Evolutionary conservation across 2,329 filamentous ascomycete species (phyloP).

Genomic region (Colletotrichum chlorophyti): DNA sequence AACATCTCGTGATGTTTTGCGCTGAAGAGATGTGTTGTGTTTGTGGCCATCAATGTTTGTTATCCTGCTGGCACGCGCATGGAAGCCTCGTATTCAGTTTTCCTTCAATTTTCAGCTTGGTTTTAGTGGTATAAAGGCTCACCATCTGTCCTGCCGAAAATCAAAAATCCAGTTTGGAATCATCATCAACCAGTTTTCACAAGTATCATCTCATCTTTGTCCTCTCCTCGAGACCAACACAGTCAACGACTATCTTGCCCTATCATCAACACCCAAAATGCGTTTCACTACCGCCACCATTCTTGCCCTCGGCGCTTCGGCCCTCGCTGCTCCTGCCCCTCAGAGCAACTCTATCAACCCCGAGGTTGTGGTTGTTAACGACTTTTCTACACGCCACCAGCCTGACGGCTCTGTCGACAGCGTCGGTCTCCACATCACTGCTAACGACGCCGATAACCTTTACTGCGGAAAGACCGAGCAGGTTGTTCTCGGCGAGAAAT

Average conservation of each 20-base stretch:
- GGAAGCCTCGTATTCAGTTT: too few species aligned
- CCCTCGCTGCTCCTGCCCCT: background rate
- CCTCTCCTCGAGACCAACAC: background rate
- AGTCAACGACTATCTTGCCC: background rate
- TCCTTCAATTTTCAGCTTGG: too few species aligned
- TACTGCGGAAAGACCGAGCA: background rate
- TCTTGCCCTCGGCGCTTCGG: background rate
- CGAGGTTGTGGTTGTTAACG: background rate
- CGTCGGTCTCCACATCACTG: slow-evolving; percentile 2
- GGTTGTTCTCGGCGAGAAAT: background rate
- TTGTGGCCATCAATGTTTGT: too few species aligned
- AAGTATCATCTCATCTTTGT: background rate
- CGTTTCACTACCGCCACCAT: background rate
- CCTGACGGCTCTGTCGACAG: background rate
- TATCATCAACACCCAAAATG: background rate
- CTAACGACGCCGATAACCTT: background rate
- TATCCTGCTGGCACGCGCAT: too few species aligned
- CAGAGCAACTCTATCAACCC: background rate
- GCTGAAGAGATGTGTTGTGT: too few species aligned
- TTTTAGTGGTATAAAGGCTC: too few species aligned
- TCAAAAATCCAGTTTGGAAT: too few species aligned
- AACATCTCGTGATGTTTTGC: background rate
- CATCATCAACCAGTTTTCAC: too few species aligned
- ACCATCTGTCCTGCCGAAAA: too few species aligned
- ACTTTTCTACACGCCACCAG: slow-evolving; percentile 5